phyloP scores from a whole-genome alignment of 305 asterid genomes.

The Rubia peregrina region DNA sequence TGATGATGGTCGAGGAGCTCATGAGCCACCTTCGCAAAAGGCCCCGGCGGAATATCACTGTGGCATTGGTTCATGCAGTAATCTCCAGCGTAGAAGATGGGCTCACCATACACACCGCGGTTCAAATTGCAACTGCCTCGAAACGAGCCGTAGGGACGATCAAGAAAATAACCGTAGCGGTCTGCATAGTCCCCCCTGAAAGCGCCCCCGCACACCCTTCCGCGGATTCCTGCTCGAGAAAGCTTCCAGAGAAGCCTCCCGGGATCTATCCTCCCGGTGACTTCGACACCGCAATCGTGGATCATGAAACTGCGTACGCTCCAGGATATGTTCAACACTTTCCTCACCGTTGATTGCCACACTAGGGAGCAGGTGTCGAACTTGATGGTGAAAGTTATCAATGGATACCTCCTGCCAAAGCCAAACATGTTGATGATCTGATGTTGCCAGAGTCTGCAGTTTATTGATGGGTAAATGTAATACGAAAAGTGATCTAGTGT shows the following conservation, averaged over 20 bases:
- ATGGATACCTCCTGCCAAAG: not conserved
- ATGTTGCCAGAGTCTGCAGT: not conserved
- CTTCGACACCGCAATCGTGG: not conserved
- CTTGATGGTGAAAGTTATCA: not conserved
- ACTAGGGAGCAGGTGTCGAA: not conserved
- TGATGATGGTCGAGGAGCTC: not conserved
- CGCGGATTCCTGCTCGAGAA: not conserved
- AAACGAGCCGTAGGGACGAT: not conserved
- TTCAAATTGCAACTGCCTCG: not conserved
- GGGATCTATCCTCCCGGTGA: not conserved
- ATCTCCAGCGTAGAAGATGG: not conserved
- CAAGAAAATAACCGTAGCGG: not conserved
- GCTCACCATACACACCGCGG: not conserved
- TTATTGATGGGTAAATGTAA: too few species aligned
- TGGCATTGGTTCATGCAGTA: not conserved
- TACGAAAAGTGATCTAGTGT: not conserved
- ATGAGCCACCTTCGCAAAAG: slow-evolving; percentile 1
- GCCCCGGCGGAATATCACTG: slow-evolving; percentile 4
- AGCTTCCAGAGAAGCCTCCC: not conserved
- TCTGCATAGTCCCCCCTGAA: not conserved
- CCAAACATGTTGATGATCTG: slow-evolving; percentile 4
- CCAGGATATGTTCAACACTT: not conserved
- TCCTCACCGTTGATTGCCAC: not conserved
- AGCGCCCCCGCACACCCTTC: not conserved
- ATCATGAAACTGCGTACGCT: slow-evolving; percentile 1